Conservation (phyloP, 1,284 basidiomycete genomes). For the Veloboletus limbatus region DNA sequence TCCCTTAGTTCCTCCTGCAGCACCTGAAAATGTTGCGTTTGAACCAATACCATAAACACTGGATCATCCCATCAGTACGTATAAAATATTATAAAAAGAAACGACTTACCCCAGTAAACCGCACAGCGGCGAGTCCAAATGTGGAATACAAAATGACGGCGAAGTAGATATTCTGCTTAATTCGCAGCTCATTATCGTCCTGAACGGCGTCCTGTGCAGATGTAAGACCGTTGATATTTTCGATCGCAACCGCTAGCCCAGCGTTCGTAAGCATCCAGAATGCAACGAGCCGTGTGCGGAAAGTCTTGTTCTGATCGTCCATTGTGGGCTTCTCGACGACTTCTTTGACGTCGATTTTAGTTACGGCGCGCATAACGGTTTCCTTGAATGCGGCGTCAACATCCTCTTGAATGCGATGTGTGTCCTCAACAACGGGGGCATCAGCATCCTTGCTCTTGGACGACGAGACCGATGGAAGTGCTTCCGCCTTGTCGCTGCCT, state of each 20-base stretch:
- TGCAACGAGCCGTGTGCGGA: slow-evolving; percentile 86
- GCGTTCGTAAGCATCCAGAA: slow-evolving; percentile 88
- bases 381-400: slow-evolving; percentile 93
- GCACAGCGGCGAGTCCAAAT: slow-evolving; percentile 76
- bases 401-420: slow-evolving; percentile 78
- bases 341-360: slow-evolving; percentile 73
- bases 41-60: slow-evolving; percentile 84
- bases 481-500: slow-evolving; percentile 94
- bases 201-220: slow-evolving; percentile 40
- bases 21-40: slow-evolving; percentile 79
- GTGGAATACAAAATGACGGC: slow-evolving; percentile 86
- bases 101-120: slow-evolving; percentile 77
- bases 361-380: slow-evolving; percentile 89
- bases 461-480: slow-evolving; percentile 87
- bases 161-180: slow-evolving; percentile 79
- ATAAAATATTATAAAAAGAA: neutral
- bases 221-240: slow-evolving; percentile 78
- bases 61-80: slow-evolving; percentile 16
- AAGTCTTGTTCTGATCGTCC: slow-evolving; percentile 92
- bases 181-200: slow-evolving; percentile 47
- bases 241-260: slow-evolving; percentile 75
- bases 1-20: slow-evolving; percentile 65
- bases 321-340: slow-evolving; percentile 78
- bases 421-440: slow-evolving; percentile 79
- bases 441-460: slow-evolving; percentile 78